These are phyloP conservation scores for Mucor indicus DNA, from an alignment of 371 early-diverging fungal genomes.

Conservation along the genomic window DNA sequence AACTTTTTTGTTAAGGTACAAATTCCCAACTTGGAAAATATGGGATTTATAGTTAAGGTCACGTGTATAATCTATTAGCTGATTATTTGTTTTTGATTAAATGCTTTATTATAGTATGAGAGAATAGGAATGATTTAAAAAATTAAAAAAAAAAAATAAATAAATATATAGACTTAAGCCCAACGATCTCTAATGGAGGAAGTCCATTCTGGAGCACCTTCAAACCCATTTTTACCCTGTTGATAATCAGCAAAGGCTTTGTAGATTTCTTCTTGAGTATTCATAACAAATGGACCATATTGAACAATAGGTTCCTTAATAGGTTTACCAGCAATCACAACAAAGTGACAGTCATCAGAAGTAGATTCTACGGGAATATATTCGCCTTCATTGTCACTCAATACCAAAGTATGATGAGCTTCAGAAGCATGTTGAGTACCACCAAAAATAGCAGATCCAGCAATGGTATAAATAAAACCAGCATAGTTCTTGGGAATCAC, in stretches of 20 bases:
- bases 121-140: too few relatives aligned
- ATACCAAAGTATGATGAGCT: constrained; percentile 53
- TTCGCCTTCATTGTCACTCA: constrained; percentile 46
- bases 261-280: constrained; percentile 48
- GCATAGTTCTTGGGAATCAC: constrained; percentile 57
- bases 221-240: constrained; percentile 51
- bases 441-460: constrained; percentile 56
- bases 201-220: constrained; percentile 47
- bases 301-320: constrained; percentile 56
- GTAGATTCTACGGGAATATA: constrained; percentile 42
- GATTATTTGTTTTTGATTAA: too few relatives aligned
- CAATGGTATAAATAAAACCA: constrained; percentile 68
- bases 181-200: constrained; percentile 21
- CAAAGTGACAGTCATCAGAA: constrained; percentile 55
- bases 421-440: constrained; percentile 43
- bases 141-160: too few relatives aligned
- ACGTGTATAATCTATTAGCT: too few relatives aligned
- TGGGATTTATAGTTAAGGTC: too few relatives aligned
- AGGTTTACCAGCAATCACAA: constrained; percentile 60
- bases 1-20: too few relatives aligned
- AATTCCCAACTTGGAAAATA: too few relatives aligned
- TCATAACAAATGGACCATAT: constrained; percentile 66
- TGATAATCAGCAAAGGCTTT: constrained; percentile 54
- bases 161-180: too few relatives aligned
- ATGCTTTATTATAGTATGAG: too few relatives aligned